Conservation (phyloP, 2,329 filamentous ascomycete species). For the Diaporthe amygdali region DNA sequence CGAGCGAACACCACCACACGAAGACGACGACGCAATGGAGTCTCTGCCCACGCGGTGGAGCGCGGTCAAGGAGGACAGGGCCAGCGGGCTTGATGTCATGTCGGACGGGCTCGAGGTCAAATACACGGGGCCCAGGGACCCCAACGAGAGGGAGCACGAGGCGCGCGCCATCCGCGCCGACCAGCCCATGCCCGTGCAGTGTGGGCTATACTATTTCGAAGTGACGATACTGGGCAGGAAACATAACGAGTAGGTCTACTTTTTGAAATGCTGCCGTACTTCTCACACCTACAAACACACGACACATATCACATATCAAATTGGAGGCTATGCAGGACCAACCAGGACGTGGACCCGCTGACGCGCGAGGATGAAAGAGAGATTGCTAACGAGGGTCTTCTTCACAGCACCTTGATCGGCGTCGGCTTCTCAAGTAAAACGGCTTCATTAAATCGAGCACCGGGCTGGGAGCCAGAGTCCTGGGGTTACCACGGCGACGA, state of each 20-base stretch:
- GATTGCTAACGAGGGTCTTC: neutral
- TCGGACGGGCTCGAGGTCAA: conserved; percentile 76
- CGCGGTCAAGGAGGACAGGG: conserved; percentile 69
- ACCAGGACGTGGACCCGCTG: neutral
- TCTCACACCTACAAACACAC: neutral
- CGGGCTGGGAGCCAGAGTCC: conserved; percentile 72
- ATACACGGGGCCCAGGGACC: conserved; percentile 52
- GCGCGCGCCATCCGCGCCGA: conserved; percentile 84
- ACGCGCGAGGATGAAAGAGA: neutral
- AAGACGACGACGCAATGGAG: conserved; percentile 64
- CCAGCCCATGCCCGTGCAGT: conserved; percentile 84
- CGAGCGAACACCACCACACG: conserved; percentile 69
- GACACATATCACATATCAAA: neutral
- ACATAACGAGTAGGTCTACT: conserved; percentile 57
- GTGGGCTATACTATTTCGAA: conserved; percentile 95
- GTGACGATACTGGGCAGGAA: conserved; percentile 58
- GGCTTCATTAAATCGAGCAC: conserved; percentile 59
- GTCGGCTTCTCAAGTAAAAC: conserved; percentile 65
- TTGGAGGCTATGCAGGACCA: too few relatives aligned
- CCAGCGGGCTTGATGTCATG: conserved; percentile 73
- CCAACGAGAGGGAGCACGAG: conserved; percentile 68
- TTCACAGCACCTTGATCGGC: conserved; percentile 60
- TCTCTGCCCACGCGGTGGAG: conserved; percentile 86
- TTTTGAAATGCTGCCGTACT: neutral
- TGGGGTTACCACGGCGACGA: conserved; percentile 76